Evolutionary conservation across 805 yeast species (phyloP).

Genomic region (Metschnikowia chrysomelidarum): DNA sequence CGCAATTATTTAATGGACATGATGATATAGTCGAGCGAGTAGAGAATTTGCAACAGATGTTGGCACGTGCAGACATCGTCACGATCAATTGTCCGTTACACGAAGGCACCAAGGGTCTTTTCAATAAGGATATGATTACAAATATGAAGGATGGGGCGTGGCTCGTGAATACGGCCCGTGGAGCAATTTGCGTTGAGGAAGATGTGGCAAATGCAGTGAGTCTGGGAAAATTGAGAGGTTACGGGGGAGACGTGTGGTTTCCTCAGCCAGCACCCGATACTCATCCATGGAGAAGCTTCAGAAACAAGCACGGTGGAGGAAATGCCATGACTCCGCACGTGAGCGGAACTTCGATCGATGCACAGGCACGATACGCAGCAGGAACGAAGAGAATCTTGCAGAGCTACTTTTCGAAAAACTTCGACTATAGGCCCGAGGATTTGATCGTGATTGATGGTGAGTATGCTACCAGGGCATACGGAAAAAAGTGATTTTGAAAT

Average conservation of each 20-base stretch:
- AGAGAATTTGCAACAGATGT: conserved; percentile 60
- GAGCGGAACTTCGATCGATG: conserved; percentile 78
- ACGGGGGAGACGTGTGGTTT: conserved; percentile 85
- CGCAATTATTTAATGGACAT: conserved; percentile 43
- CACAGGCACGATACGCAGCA: conserved; percentile 69
- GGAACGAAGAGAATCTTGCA: conserved; percentile 68
- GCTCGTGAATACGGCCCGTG: conserved; percentile 78
- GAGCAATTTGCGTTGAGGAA: conserved; percentile 71
- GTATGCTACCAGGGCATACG: conserved; percentile 74
- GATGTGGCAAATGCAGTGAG: conserved; percentile 74
- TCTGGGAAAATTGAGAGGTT: conserved; percentile 69
- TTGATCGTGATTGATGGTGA: conserved; percentile 68
- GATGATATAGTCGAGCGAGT: conserved; percentile 56
- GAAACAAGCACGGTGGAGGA: conserved; percentile 60
- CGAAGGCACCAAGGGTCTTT: conserved; percentile 62
- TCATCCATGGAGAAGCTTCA: conserved; percentile 76
- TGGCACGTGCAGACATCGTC: conserved; percentile 65
- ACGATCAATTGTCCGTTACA: conserved; percentile 79
- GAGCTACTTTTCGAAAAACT: conserved; percentile 58
- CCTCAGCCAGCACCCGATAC: conserved; percentile 79
- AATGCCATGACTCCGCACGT: conserved; percentile 86
- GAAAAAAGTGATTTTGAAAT: conserved; percentile 27
- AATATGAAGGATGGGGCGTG: conserved; percentile 73
- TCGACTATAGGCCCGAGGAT: conserved; percentile 74
- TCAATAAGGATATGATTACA: conserved; percentile 62